These are phyloP conservation scores for Mycena chlorophos DNA, from an alignment of 768 basidiomycete genomes.

Conservation along the genomic window DNA sequence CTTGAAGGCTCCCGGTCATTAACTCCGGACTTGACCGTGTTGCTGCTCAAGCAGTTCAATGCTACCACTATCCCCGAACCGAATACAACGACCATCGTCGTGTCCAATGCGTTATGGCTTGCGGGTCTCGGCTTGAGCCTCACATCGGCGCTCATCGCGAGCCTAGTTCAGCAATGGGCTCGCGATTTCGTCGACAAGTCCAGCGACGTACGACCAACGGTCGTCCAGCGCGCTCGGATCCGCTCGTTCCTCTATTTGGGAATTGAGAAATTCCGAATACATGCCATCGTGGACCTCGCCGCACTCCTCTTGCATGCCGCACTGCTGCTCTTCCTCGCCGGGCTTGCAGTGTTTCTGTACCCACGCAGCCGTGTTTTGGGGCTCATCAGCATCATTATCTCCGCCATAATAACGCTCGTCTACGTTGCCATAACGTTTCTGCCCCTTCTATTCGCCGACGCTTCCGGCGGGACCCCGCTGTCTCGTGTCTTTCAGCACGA, in stretches of 20 bases:
- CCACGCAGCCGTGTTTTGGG: background rate
- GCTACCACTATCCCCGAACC: background rate
- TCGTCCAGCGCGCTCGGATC: constrained; percentile 9
- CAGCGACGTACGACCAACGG: constrained; percentile 4
- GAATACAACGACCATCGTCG: background rate
- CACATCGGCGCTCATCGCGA: constrained; percentile 3
- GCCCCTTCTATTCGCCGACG: constrained; percentile 7
- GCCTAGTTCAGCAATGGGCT: constrained; percentile 11
- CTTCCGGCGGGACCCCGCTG: constrained; percentile 3
- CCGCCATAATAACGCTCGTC: background rate
- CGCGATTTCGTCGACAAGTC: constrained; percentile 8
- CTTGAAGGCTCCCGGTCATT: constrained; percentile 23
- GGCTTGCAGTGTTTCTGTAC: constrained; percentile 6
- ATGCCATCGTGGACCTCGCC: constrained; percentile 5
- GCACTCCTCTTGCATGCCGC: constrained; percentile 8
- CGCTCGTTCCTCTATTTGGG: constrained; percentile 9
- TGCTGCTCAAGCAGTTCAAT: constrained; percentile 11
- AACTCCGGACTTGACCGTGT: constrained; percentile 3
- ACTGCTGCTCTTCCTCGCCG: constrained; percentile 3
- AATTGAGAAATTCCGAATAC: constrained; percentile 8
- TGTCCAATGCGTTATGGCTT: constrained; percentile 11
- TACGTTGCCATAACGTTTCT: constrained; percentile 8
- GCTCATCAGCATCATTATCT: background rate
- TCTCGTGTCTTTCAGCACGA: constrained; percentile 8
- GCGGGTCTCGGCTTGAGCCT: constrained; percentile 11